Evolutionary conservation across 768 basidiomycete genomes (phyloP).

Genomic region (Mycena alexandri): DNA sequence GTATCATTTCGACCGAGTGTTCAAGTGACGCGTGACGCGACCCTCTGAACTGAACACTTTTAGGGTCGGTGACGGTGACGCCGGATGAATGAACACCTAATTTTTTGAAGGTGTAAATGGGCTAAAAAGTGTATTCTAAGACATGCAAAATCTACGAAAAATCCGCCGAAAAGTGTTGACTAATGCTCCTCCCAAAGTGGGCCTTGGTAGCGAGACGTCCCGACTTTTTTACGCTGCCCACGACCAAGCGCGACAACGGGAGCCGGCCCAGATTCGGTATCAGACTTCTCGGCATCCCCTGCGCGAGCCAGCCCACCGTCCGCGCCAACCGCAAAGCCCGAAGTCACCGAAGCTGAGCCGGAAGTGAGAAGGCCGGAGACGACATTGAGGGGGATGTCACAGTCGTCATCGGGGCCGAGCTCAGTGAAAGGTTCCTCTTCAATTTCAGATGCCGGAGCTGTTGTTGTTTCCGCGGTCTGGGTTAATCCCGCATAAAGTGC

Average conservation of each 20-base stretch:
- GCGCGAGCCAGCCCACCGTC: neutral
- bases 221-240: constrained; percentile 6
- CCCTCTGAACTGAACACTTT: too few relatives aligned
- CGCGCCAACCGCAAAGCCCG: neutral
- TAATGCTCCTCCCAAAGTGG: constrained; percentile 14
- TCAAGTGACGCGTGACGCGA: too few relatives aligned
- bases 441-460: neutral
- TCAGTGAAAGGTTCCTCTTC: neutral
- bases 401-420: neutral
- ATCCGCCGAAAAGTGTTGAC: neutral
- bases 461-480: neutral
- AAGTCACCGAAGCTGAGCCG: neutral
- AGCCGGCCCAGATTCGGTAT: neutral
- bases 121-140: neutral
- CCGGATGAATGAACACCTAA: neutral
- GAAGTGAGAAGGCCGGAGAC: neutral
- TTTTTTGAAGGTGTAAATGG: constrained; percentile 1
- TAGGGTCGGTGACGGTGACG: too few relatives aligned
- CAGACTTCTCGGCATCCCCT: constrained; percentile 5
- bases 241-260: neutral
- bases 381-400: constrained; percentile 3
- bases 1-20: too few relatives aligned
- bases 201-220: neutral
- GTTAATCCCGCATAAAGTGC: neutral
- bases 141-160: neutral